Conservation (phyloP, 1,139 yeast genomes). For the Lodderomyces pseudojiufengensis region DNA sequence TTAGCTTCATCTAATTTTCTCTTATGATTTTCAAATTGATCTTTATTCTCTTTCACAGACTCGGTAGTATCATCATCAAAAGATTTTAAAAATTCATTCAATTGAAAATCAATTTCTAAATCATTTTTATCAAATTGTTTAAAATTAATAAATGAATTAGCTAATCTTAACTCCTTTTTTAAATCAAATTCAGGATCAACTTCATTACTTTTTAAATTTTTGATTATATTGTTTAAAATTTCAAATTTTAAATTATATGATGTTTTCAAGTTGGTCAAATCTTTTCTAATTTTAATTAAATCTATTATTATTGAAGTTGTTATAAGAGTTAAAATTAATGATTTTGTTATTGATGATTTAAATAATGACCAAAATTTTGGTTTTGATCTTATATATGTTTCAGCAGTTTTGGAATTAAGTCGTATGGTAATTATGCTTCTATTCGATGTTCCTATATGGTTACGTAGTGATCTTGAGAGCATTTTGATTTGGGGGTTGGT, state of each 20-base stretch:
- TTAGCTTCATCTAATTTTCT: background rate
- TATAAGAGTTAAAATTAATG: constrained; percentile 34
- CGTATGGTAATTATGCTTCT: constrained; percentile 4
- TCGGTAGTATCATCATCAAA: constrained; percentile 20
- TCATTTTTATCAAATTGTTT: constrained; percentile 32
- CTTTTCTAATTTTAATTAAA: constrained; percentile 32
- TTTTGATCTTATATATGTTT: constrained; percentile 13
- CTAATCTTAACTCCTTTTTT: constrained; percentile 34
- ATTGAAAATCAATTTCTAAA: constrained; percentile 38
- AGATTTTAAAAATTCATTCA: constrained; percentile 34
- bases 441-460: too few species aligned
- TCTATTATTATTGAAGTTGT: constrained; percentile 43
- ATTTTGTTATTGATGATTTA: constrained; percentile 35
- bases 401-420: constrained; percentile 12
- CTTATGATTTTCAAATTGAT: too few species aligned
- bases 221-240: constrained; percentile 30
- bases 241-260: constrained; percentile 31
- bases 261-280: constrained; percentile 27
- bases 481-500: too few species aligned
- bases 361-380: constrained; percentile 21
- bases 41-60: background rate
- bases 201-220: constrained; percentile 19
- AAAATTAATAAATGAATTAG: constrained; percentile 32
- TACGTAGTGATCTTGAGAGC: too few species aligned
- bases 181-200: constrained; percentile 34